phyloP scores from a whole-genome alignment of 139 green algal species.

The Zygnema cylindricum region DNA sequence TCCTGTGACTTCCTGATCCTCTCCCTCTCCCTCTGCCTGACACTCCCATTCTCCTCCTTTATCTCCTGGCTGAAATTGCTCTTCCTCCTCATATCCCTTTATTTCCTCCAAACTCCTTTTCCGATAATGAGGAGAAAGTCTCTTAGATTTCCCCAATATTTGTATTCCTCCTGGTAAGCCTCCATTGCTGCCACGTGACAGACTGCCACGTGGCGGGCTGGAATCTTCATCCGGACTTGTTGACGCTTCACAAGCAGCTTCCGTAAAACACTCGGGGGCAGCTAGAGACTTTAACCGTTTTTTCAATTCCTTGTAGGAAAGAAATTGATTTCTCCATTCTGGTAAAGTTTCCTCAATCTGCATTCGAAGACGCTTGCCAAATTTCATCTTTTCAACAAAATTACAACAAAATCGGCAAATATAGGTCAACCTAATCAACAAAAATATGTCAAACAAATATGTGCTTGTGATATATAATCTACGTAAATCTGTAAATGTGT shows the following conservation, averaged over 20 bases:
- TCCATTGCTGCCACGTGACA: background rate
- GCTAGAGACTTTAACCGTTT: slow-evolving; percentile 54
- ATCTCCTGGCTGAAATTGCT: background rate
- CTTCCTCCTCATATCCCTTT: background rate
- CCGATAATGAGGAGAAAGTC: background rate
- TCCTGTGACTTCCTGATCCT: background rate
- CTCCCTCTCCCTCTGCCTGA: background rate
- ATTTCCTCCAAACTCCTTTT: background rate
- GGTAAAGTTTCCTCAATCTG: slow-evolving; percentile 52
- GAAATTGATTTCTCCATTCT: slow-evolving; percentile 57
- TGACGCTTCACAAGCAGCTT: slow-evolving; percentile 10
- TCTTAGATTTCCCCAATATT: background rate
- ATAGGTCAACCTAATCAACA: too few species aligned
- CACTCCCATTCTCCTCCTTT: background rate
- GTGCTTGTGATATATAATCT: too few species aligned
- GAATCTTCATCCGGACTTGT: background rate
- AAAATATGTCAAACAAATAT: too few species aligned
- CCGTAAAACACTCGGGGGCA: slow-evolving; percentile 9
- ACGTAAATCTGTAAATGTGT: too few species aligned
- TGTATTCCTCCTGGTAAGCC: background rate
- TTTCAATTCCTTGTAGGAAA: slow-evolving; percentile 60
- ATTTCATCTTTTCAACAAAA: too few species aligned
- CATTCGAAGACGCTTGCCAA: slow-evolving; percentile 47
- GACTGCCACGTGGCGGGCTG: background rate
- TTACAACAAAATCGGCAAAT: too few species aligned